A percentile compares a stretch with the other conserved stretches of the same genome.
These are phyloP conservation scores for Panicum miliaceum DNA, from an alignment of 176 grass and related monocot genomes.

Conservation along the genomic window DNA sequence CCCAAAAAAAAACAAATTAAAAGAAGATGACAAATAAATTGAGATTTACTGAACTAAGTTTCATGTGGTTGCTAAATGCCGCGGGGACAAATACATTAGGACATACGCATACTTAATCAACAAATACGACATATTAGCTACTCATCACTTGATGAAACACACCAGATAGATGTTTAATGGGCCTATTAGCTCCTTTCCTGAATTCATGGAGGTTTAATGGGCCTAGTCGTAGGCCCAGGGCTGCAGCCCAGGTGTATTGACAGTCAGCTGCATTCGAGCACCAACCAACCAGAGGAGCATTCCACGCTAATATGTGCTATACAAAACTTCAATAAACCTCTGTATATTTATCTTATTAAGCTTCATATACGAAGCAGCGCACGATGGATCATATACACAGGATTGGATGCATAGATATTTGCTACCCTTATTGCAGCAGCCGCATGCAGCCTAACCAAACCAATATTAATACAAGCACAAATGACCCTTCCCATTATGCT, in stretches of 20 bases:
- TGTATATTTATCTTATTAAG: conserved; percentile 7
- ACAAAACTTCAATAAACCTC: neutral
- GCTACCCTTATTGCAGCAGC: conserved; percentile 7
- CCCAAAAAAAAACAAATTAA: no score
- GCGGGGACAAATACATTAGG: no score
- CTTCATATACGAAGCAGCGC: conserved; percentile 6
- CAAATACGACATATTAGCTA: no score
- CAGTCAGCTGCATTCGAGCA: no score
- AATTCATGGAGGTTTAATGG: neutral
- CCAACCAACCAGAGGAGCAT: neutral
- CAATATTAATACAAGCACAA: conserved; percentile 19
- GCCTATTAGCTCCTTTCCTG: neutral
- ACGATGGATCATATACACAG: neutral
- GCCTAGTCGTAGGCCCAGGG: neutral
- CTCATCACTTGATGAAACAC: no score
- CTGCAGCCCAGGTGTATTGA: no score
- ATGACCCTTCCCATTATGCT: neutral
- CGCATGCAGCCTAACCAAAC: neutral
- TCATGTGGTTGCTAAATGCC: no score
- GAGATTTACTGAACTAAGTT: no score
- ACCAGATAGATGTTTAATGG: no score
- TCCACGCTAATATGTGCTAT: neutral
- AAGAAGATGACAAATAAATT: no score
- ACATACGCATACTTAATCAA: no score
- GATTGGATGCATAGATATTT: conserved; percentile 5